Evolutionary conservation across 2,329 filamentous ascomycete genomes (phyloP).

Genomic region (Clonostachys solani): DNA sequence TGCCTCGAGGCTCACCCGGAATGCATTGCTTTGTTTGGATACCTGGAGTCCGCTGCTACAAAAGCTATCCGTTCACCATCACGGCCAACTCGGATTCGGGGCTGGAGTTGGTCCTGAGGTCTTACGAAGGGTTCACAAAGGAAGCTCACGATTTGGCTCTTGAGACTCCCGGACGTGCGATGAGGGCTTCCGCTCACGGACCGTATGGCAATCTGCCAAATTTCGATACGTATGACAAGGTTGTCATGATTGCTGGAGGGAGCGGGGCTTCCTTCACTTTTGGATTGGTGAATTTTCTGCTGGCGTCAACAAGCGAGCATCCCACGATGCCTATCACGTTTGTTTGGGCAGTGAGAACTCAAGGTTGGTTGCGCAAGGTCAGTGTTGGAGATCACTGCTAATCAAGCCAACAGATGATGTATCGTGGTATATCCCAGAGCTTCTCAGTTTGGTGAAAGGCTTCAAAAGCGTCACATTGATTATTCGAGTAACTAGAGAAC

Average conservation of each 20-base stretch:
- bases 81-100: conserved; percentile 30
- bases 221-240: conserved; percentile 18
- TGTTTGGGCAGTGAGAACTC: background rate
- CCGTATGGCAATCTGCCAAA: conserved; percentile 49
- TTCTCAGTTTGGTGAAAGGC: conserved; percentile 1
- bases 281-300: conserved; percentile 3
- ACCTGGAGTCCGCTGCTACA: conserved; percentile 41
- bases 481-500: background rate
- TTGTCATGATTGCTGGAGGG: conserved; percentile 14
- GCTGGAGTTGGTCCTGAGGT: conserved; percentile 45
- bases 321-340: background rate
- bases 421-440: background rate
- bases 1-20: conserved; percentile 16
- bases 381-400: background rate
- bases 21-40: conserved; percentile 52
- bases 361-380: background rate
- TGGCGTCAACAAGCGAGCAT: background rate
- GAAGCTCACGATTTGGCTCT: conserved; percentile 40
- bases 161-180: conserved; percentile 35
- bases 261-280: conserved; percentile 16
- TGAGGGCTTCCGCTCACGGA: conserved; percentile 42
- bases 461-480: background rate
- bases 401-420: background rate
- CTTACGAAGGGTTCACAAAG: conserved; percentile 47
- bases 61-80: conserved; percentile 54